Evolutionary conservation across 306 rosid genomes (phyloP).

Genomic region (Styphnolobium japonicum): DNA sequence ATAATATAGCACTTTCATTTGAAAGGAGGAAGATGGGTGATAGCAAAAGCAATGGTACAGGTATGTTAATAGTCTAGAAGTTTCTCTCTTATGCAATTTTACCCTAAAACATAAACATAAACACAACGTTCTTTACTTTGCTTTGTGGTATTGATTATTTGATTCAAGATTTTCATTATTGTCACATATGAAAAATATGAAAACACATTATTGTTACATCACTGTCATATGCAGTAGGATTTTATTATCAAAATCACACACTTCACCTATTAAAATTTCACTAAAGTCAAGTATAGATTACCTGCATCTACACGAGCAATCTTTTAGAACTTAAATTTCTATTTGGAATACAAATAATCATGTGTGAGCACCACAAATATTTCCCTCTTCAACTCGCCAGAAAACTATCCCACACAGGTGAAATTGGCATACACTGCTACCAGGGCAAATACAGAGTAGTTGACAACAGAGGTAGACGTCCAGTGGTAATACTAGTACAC

Average conservation of each 20-base stretch:
- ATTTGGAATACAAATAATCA: neutral
- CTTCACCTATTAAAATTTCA: neutral
- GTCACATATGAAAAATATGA: neutral
- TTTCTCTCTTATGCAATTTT: neutral
- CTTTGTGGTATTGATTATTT: neutral
- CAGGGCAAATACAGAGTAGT: neutral
- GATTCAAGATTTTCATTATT: neutral
- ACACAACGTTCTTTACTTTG: neutral
- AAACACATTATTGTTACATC: neutral
- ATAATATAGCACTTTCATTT: neutral
- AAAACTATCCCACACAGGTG: neutral
- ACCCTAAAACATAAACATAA: neutral
- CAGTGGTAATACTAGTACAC: neutral
- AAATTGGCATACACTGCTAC: neutral
- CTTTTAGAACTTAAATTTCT: neutral
- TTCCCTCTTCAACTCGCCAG: neutral
- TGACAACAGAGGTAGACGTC: neutral
- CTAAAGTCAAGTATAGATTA: neutral
- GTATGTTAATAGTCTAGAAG: neutral
- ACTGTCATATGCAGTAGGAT: neutral
- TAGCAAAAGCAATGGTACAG: neutral
- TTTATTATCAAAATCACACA: neutral
- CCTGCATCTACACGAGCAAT: neutral
- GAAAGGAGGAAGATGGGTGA: neutral
- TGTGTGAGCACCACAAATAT: neutral